These are phyloP conservation scores for Panellus pusillus DNA, from an alignment of 768 basidiomycete species.

Conservation along the genomic window DNA sequence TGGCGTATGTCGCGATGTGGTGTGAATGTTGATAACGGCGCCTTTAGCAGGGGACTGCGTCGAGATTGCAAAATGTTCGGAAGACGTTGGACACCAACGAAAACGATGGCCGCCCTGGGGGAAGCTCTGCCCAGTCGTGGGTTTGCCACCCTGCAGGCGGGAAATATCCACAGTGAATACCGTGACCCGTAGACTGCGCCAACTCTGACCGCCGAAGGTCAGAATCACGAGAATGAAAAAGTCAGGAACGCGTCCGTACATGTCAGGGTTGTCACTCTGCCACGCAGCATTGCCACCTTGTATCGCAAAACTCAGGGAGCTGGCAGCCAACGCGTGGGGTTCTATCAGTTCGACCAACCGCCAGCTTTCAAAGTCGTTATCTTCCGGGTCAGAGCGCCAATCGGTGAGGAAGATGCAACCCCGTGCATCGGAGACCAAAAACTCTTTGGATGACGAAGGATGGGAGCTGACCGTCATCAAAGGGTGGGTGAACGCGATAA, in stretches of 20 bases:
- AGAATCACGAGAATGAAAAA: constrained; percentile 4
- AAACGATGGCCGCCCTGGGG: constrained; percentile 68
- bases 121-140: constrained; percentile 62
- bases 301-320: constrained; percentile 43
- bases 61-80: constrained; percentile 78
- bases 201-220: constrained; percentile 44
- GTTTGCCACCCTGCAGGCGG: constrained; percentile 72
- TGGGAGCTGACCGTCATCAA: constrained; percentile 69
- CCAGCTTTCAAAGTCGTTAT: constrained; percentile 51
- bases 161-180: constrained; percentile 76
- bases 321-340: constrained; percentile 59
- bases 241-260: constrained; percentile 47
- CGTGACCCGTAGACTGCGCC: constrained; percentile 73
- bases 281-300: constrained; percentile 66
- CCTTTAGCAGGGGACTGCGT: constrained; percentile 58
- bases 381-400: constrained; percentile 74
- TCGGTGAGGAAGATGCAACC: constrained; percentile 79
- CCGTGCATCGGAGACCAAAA: constrained; percentile 73
- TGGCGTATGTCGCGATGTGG: constrained; percentile 60
- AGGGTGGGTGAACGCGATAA: constrained; percentile 72
- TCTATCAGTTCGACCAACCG: constrained; percentile 73
- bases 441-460: constrained; percentile 71
- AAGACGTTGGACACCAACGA: constrained; percentile 76
- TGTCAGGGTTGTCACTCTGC: constrained; percentile 67
- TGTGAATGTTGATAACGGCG: constrained; percentile 70